phyloP scores from a whole-genome alignment of 306 rosid genomes.

The Astragalus glycyphyllos region DNA sequence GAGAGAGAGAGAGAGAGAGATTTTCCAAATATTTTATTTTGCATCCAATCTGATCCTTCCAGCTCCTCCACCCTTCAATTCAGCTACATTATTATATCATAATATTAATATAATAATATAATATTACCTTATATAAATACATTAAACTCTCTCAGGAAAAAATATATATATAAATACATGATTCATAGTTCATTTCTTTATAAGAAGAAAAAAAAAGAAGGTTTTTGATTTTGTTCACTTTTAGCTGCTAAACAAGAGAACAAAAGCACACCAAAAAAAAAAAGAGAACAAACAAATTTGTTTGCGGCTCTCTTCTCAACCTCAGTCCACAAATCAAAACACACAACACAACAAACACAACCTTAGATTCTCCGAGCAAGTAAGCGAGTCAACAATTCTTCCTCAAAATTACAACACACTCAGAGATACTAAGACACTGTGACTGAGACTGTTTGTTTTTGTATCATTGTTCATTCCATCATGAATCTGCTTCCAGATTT shows the following conservation, averaged over 20 bases:
- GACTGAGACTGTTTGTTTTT: conserved; percentile 14
- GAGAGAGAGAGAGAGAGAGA: not conserved
- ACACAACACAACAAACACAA: not conserved
- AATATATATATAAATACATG: too few relatives aligned
- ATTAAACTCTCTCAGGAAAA: too few relatives aligned
- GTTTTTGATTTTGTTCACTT: not conserved
- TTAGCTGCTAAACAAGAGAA: conserved; percentile 32
- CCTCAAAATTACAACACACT: not conserved
- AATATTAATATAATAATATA: too few relatives aligned
- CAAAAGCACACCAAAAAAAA: too few relatives aligned
- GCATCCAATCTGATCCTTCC: conserved; percentile 25
- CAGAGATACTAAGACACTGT: not conserved
- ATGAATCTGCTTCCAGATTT: conserved; percentile 36
- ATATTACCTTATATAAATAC: too few relatives aligned
- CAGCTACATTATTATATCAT: not conserved
- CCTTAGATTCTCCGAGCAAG: conserved; percentile 43
- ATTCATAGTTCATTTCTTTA: not conserved
- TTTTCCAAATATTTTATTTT: not conserved
- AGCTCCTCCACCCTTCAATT: not conserved
- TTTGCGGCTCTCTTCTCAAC: conserved; percentile 45
- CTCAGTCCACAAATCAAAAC: conserved; percentile 12
- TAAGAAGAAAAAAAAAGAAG: not conserved
- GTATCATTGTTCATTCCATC: not conserved
- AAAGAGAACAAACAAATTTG: conserved; percentile 38
- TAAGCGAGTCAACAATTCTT: conserved; percentile 6